Percentiles rank a stretch among this genome's conserved stretches.
Conservation (phyloP, 805 yeast species). For the Saturnispora galanensis region DNA sequence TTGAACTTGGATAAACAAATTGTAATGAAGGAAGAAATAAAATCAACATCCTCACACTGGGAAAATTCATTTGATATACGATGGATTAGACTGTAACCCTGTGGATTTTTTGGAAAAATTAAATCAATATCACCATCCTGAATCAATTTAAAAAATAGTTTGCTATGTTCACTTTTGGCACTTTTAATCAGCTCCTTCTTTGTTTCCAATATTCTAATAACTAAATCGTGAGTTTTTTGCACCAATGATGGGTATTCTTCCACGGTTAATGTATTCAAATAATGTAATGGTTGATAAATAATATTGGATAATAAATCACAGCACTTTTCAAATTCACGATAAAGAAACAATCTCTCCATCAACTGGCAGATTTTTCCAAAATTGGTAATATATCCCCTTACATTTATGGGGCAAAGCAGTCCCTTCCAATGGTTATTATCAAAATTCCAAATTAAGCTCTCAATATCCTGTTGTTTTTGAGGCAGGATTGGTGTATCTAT, state of each 20-base stretch:
- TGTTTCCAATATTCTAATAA: not conserved
- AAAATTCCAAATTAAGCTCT: not conserved
- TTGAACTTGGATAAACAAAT: conserved; percentile 6
- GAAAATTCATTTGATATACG: conserved; percentile 5
- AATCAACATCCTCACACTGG: not conserved
- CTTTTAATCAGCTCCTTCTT: not conserved
- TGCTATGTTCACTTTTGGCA: conserved; percentile 5
- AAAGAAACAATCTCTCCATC: not conserved
- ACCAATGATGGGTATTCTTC: not conserved
- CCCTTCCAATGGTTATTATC: conserved; percentile 4
- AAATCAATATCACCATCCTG: conserved; percentile 9
- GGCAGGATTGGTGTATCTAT: not conserved
- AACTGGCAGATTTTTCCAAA: conserved; percentile 1
- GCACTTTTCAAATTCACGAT: not conserved
- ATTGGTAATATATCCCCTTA: not conserved
- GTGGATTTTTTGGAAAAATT: conserved; percentile 1
- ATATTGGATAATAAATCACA: conserved; percentile 3
- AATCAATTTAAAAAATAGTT: conserved; percentile 8
- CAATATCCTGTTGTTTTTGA: not conserved
- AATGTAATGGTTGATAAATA: conserved; percentile 6
- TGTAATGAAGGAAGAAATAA: conserved; percentile 5
- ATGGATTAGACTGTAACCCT: not conserved
- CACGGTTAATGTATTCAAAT: not conserved
- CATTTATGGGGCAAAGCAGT: not conserved
- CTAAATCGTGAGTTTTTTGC: not conserved